A percentile compares a stretch with the other conserved stretches of the same genome.
Evolutionary conservation across 2,329 filamentous ascomycete species (phyloP).

Genomic region (Aspergillus costaricaensis): DNA sequence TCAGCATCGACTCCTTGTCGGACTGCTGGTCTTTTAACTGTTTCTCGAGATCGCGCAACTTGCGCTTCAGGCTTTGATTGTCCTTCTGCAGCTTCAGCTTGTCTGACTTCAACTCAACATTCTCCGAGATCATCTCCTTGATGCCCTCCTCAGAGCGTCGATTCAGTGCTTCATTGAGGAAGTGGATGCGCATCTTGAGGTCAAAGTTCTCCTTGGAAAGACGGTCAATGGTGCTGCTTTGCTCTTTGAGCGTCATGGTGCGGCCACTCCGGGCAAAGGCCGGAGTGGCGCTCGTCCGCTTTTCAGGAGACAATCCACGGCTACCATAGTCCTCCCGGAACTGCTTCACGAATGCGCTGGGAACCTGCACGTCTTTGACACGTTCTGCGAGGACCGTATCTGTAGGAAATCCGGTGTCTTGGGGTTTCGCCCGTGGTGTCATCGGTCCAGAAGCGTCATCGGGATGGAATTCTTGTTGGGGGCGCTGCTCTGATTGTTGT

Average conservation of each 20-base stretch:
- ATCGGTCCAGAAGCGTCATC: conserved; percentile 55
- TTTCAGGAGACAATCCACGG: conserved; percentile 63
- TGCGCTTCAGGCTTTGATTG: conserved; percentile 77
- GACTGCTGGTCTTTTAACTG: conserved; percentile 62
- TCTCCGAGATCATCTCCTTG: conserved; percentile 97
- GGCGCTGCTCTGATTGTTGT: conserved; percentile 17
- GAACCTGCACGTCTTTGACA: conserved; percentile 86
- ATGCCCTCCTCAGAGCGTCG: conserved; percentile 94
- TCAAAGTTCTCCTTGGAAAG: conserved; percentile 98
- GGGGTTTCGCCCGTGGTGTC: conserved; percentile 69
- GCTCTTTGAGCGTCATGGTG: conserved; percentile 89
- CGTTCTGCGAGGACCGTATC: conserved; percentile 88
- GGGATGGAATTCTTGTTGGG: conserved; percentile 33
- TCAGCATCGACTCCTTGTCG: conserved; percentile 47
- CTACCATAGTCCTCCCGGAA: conserved; percentile 70
- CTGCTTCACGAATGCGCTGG: conserved; percentile 81
- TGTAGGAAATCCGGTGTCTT: conserved; percentile 66
- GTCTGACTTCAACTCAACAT: conserved; percentile 90
- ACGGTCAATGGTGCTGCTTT: conserved; percentile 94
- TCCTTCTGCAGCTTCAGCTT: conserved; percentile 88
- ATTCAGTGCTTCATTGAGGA: conserved; percentile 88
- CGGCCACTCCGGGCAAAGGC: conserved; percentile 59
- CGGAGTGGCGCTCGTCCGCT: conserved; percentile 54
- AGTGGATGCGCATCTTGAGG: conserved; percentile 95
- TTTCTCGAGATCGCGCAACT: conserved; percentile 84